Evolutionary conservation across 495 filamentous ascomycete species (phyloP).

Genomic region (Xylaria cubensis): DNA sequence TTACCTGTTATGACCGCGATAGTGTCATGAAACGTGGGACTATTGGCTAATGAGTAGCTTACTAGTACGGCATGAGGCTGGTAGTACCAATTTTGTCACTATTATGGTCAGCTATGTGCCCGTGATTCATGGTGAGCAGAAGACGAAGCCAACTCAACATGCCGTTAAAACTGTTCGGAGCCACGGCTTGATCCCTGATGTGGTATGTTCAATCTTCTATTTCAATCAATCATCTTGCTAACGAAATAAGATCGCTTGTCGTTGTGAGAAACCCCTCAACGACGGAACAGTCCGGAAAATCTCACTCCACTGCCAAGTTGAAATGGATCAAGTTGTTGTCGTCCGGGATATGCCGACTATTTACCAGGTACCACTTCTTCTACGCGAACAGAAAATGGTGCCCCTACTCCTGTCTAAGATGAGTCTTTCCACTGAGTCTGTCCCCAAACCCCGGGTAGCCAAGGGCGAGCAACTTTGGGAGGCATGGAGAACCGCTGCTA

Average conservation of each 20-base stretch:
- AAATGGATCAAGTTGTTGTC: slow-evolving; percentile 77
- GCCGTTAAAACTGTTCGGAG: slow-evolving; percentile 83
- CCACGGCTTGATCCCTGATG: slow-evolving; percentile 83
- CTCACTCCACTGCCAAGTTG: slow-evolving; percentile 83
- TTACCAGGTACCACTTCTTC: slow-evolving; percentile 91
- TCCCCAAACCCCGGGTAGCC: slow-evolving; percentile 54
- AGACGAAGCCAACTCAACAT: slow-evolving; percentile 95
- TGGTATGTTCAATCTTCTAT: slow-evolving; percentile 54
- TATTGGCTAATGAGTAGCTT: not conserved
- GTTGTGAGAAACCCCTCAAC: slow-evolving; percentile 77
- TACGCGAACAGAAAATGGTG: slow-evolving; percentile 79
- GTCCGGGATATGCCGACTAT: slow-evolving; percentile 86
- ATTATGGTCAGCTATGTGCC: slow-evolving; percentile 87
- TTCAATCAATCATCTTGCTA: not conserved
- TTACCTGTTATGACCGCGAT: not conserved
- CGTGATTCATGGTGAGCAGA: slow-evolving; percentile 79
- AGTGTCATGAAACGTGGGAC: not conserved
- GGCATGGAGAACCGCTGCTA: slow-evolving; percentile 72
- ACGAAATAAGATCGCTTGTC: slow-evolving; percentile 77
- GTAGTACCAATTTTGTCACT: slow-evolving; percentile 81
- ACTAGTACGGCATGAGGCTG: slow-evolving; percentile 67
- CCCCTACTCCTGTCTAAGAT: slow-evolving; percentile 40
- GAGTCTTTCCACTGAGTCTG: slow-evolving; percentile 52
- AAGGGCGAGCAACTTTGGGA: slow-evolving; percentile 72
- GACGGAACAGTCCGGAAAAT: slow-evolving; percentile 84